A percentile compares a stretch with the other conserved stretches of the same genome.
These are phyloP conservation scores for Magnaporthiopsis rhizophila DNA, from an alignment of 2,329 filamentous ascomycete species.

Conservation along the genomic window DNA sequence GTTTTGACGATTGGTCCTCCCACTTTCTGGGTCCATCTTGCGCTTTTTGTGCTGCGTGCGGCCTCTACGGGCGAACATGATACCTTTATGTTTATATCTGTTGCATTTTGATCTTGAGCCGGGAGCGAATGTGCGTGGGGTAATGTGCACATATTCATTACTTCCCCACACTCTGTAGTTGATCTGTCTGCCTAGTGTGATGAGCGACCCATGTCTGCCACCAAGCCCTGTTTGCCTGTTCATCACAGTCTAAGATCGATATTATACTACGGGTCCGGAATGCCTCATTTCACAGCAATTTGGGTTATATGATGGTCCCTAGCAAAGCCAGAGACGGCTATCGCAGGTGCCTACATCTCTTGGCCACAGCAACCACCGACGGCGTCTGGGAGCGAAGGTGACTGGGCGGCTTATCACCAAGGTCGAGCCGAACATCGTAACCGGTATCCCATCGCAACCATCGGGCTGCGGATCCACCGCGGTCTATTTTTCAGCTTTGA, in stretches of 20 bases:
- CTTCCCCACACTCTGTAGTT: background rate
- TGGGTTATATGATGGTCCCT: too few species aligned
- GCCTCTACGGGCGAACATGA: slow-evolving; percentile 1
- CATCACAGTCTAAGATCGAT: too few species aligned
- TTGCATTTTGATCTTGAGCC: background rate
- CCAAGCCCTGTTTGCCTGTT: background rate
- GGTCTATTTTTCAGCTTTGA: background rate
- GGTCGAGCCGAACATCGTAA: background rate
- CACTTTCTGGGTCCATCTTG: too few species aligned
- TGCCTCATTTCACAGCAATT: too few species aligned
- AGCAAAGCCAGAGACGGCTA: background rate
- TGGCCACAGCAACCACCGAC: too few species aligned
- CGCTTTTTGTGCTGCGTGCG: background rate
- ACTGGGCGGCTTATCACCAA: background rate
- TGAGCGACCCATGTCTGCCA: background rate
- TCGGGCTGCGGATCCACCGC: background rate
- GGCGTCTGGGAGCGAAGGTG: background rate
- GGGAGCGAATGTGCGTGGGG: too few species aligned
- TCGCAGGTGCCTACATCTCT: too few species aligned
- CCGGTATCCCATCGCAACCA: background rate
- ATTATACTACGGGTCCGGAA: too few species aligned
- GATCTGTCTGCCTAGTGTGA: background rate
- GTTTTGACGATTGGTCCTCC: background rate
- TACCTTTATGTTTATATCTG: slow-evolving; percentile 2
- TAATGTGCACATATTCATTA: background rate